Evolutionary conservation across 768 basidiomycete species (phyloP).

Genomic region (Peribolospora kevripleyi): DNA sequence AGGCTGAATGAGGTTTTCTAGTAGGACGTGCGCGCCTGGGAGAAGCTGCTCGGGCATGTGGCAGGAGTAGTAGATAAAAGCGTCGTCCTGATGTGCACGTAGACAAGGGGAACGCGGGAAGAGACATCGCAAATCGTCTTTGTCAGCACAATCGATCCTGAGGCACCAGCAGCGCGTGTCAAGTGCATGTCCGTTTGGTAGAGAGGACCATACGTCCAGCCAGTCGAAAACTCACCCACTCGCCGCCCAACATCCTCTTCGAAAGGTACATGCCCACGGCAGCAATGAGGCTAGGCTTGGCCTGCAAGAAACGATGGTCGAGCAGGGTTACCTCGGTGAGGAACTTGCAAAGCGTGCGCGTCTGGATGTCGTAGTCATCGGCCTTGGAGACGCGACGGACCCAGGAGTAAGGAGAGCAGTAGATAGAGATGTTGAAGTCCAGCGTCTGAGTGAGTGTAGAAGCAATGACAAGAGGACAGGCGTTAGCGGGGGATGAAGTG

Average conservation of each 20-base stretch:
- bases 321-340: conserved; percentile 83
- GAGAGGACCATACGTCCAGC: not conserved
- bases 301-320: conserved; percentile 75
- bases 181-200: not conserved
- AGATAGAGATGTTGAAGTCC: conserved; percentile 83
- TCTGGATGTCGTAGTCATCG: conserved; percentile 95
- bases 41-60: conserved; percentile 71
- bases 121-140: too few species aligned
- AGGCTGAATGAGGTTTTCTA: conserved; percentile 55
- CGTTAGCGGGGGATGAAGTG: not conserved
- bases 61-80: conserved; percentile 77
- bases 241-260: conserved; percentile 72
- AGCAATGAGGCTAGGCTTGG: conserved; percentile 77
- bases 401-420: conserved; percentile 98
- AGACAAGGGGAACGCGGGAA: not conserved
- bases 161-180: not conserved
- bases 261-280: conserved; percentile 96
- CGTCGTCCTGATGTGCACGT: conserved; percentile 37
- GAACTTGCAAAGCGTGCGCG: conserved; percentile 90
- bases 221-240: conserved; percentile 53
- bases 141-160: conserved; percentile 20
- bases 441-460: conserved; percentile 30
- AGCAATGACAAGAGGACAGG: not conserved
- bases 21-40: conserved; percentile 52
- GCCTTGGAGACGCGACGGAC: conserved; percentile 96